phyloP scores from a whole-genome alignment of 331 rosid species.

The Ulmus americana region DNA sequence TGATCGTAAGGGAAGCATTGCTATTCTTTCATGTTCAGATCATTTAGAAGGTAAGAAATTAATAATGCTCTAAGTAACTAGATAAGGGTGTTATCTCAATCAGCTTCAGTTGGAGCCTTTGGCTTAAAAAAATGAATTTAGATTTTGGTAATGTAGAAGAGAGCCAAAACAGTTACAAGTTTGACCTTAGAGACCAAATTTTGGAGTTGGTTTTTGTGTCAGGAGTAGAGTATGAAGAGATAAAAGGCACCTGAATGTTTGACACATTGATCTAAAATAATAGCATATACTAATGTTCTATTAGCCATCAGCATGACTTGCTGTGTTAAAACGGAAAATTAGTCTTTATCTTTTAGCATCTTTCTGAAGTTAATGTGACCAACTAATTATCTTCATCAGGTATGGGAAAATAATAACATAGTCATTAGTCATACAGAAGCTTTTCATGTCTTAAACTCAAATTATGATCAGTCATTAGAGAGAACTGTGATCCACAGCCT shows the following conservation, averaged over 20 bases:
- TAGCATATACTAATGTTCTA: not conserved
- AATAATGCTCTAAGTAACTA: constrained; percentile 10
- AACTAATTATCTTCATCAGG: not conserved
- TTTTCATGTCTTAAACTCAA: not conserved
- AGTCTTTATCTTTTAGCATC: not conserved
- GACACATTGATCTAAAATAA: not conserved
- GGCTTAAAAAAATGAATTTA: not conserved
- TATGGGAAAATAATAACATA: not conserved
- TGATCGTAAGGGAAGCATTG: constrained; percentile 92
- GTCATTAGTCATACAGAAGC: not conserved
- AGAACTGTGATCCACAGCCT: too few relatives aligned
- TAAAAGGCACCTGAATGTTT: not conserved
- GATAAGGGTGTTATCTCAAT: not conserved
- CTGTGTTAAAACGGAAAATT: not conserved
- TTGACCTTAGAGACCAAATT: not conserved
- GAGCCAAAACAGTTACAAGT: not conserved
- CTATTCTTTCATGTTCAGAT: constrained; percentile 67
- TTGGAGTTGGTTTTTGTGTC: not conserved
- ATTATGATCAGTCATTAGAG: not conserved
- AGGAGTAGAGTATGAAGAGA: not conserved
- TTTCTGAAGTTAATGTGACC: not conserved
- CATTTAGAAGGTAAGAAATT: constrained; percentile 57
- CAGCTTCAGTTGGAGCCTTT: constrained; percentile 5
- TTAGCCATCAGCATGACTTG: not conserved
- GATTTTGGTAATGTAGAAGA: not conserved